Evolutionary conservation across 2,329 filamentous ascomycete species (phyloP).

Genomic region (Venturia oleaginea): DNA sequence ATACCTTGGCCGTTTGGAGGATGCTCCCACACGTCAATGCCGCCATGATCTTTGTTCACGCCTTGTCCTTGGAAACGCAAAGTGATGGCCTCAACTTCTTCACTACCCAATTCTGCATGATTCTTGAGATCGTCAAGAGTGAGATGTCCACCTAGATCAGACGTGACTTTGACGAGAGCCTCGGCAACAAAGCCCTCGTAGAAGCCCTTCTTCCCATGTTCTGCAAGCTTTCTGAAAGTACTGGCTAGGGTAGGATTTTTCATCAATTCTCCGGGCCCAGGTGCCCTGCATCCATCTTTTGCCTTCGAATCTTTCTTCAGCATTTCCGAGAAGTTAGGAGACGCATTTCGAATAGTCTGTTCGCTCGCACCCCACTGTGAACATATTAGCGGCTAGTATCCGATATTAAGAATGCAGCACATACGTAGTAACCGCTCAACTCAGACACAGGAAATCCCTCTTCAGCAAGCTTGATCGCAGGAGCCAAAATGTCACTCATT

Average conservation of each 20-base stretch:
- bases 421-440: slow-evolving; percentile 57
- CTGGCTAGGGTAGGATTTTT: slow-evolving; percentile 71
- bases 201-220: slow-evolving; percentile 81
- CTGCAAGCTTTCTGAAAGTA: slow-evolving; percentile 71
- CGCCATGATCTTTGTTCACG: slow-evolving; percentile 41
- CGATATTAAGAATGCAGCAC: slow-evolving; percentile 21
- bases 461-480: slow-evolving; percentile 79
- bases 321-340: slow-evolving; percentile 80
- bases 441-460: slow-evolving; percentile 86
- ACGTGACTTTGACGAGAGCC: slow-evolving; percentile 68
- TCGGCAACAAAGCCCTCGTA: slow-evolving; percentile 79
- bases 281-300: slow-evolving; percentile 62
- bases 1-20: slow-evolving; percentile 95
- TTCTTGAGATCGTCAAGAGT: slow-evolving; percentile 71
- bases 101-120: slow-evolving; percentile 63
- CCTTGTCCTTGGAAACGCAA: slow-evolving; percentile 65
- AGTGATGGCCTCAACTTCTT: slow-evolving; percentile 78
- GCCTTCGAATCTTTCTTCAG: slow-evolving; percentile 66
- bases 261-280: slow-evolving; percentile 76
- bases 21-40: slow-evolving; percentile 88
- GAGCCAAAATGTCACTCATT: slow-evolving; percentile 67
- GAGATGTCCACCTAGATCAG: slow-evolving; percentile 66
- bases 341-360: slow-evolving; percentile 55
- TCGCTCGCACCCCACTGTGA: slow-evolving; percentile 65
- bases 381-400: slow-evolving; percentile 12